Evolutionary conservation across 2,329 filamentous ascomycete genomes (phyloP).

Genomic region (Zopfia rhizophila): DNA sequence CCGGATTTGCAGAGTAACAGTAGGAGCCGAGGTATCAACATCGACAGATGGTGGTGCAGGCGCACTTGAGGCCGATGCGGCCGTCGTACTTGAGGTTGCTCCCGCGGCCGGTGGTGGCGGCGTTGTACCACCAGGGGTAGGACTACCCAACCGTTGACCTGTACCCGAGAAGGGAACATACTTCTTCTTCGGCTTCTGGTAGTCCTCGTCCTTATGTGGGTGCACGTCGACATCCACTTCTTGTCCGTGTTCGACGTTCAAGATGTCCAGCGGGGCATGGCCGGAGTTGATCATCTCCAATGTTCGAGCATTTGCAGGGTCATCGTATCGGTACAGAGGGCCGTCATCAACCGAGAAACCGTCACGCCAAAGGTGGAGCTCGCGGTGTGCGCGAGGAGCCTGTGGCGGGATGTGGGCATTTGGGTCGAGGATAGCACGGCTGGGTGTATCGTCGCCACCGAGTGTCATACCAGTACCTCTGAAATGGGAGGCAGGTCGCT

Average conservation of each 20-base stretch:
- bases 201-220: conserved; percentile 79
- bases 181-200: conserved; percentile 75
- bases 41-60: conserved; percentile 57
- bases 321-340: conserved; percentile 79
- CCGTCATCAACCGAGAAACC: conserved; percentile 89
- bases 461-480: conserved; percentile 78
- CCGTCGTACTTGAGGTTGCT: conserved; percentile 43
- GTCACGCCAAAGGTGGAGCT: conserved; percentile 83
- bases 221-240: conserved; percentile 81
- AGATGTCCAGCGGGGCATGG: conserved; percentile 78
- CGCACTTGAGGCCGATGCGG: conserved; percentile 38
- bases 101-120: conserved; percentile 47
- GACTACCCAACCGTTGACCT: conserved; percentile 79
- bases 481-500: conserved; percentile 66
- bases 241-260: conserved; percentile 79
- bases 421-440: conserved; percentile 74
- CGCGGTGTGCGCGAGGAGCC: conserved; percentile 69
- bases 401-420: conserved; percentile 47
- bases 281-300: conserved; percentile 81
- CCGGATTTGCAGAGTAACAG: conserved; percentile 77
- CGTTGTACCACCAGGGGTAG: conserved; percentile 71
- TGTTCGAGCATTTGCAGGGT: conserved; percentile 77
- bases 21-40: conserved; percentile 74
- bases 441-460: conserved; percentile 79
- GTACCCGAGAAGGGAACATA: conserved; percentile 79